Conservation (phyloP, 352 stramenopile species). For the Pythium oligandrum region DNA sequence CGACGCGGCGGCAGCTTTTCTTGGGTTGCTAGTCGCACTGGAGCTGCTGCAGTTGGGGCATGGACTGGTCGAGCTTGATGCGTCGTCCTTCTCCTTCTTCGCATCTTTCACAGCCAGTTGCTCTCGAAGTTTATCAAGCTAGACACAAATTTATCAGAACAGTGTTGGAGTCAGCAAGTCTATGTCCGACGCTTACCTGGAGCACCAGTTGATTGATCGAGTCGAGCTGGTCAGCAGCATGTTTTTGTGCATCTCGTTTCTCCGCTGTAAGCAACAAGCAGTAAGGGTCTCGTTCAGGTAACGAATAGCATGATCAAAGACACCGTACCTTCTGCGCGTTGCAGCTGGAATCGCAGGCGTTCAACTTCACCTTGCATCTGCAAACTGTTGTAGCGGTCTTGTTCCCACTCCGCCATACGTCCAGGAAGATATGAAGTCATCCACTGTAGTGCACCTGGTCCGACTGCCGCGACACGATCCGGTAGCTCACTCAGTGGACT, state of each 20-base stretch:
- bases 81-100: constrained; percentile 12
- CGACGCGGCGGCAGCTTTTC: too few relatives aligned
- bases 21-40: background rate
- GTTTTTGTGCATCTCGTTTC: constrained; percentile 67
- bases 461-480: constrained; percentile 61
- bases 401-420: constrained; percentile 73
- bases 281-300: background rate
- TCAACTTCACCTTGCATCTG: constrained; percentile 81
- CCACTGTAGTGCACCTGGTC: constrained; percentile 63
- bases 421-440: constrained; percentile 60
- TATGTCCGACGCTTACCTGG: constrained; percentile 27
- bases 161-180: background rate
- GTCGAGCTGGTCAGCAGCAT: constrained; percentile 73
- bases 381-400: constrained; percentile 64
- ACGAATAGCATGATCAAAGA: too few relatives aligned
- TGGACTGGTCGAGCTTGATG: background rate
- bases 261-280: constrained; percentile 31
- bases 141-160: background rate
- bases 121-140: constrained; percentile 68
- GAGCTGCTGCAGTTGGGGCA: constrained; percentile 34
- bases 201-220: constrained; percentile 80
- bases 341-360: constrained; percentile 64
- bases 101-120: constrained; percentile 11
- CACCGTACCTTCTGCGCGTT: constrained; percentile 53
- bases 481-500: constrained; percentile 70